A percentile compares a stretch with the other conserved stretches of the same genome.
Conservation (phyloP, 192 early-diverging fungal species). For the Diversispora epigaea region DNA sequence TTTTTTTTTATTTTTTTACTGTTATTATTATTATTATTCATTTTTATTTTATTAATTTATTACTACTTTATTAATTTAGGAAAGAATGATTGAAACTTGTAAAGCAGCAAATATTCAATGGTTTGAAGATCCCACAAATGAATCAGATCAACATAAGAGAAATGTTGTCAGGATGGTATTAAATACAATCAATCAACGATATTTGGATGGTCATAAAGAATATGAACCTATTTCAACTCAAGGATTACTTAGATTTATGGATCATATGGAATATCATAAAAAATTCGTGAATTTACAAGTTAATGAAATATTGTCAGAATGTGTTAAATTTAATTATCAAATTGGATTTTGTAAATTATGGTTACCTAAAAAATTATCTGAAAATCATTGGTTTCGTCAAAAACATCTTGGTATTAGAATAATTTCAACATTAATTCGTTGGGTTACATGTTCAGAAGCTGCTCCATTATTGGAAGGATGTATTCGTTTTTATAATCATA, state of each 20-base stretch:
- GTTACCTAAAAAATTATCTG: neutral
- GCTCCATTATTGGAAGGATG: conserved; percentile 36
- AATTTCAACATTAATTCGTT: conserved; percentile 36
- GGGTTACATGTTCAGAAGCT: conserved; percentile 39
- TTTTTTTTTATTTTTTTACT: conserved; percentile 5
- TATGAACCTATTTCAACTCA: conserved; percentile 36
- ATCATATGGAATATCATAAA: conserved; percentile 48
- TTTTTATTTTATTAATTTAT: neutral
- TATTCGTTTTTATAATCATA: conserved; percentile 23
- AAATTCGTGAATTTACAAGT: conserved; percentile 33
- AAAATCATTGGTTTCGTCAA: neutral
- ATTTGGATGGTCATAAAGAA: neutral
- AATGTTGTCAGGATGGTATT: conserved; percentile 41
- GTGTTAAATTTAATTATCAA: conserved; percentile 26
- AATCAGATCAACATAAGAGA: conserved; percentile 41
- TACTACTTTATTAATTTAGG: conserved; percentile 22
- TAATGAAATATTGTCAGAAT: conserved; percentile 28
- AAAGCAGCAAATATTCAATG: conserved; percentile 33
- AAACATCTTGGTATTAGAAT: neutral
- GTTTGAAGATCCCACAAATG: conserved; percentile 46
- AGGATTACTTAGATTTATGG: conserved; percentile 37
- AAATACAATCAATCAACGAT: conserved; percentile 21
- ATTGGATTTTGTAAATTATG: conserved; percentile 38
- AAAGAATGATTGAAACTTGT: conserved; percentile 41
- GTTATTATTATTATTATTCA: too few relatives aligned